These are phyloP conservation scores for Castanopsis chinensis DNA, from an alignment of 306 rosid species.

Conservation along the genomic window DNA sequence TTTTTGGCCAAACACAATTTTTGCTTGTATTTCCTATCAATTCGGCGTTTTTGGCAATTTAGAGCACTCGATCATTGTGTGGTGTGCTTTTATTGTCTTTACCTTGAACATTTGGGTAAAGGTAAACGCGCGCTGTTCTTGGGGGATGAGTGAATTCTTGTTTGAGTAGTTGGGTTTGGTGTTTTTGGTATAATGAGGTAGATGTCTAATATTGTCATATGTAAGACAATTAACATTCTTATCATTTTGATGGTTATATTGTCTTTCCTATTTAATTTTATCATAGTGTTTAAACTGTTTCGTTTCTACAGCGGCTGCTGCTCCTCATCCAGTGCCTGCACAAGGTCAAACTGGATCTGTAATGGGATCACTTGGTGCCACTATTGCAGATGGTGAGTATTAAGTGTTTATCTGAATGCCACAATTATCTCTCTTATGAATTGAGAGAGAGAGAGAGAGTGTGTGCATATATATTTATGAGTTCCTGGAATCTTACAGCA, in stretches of 20 bases:
- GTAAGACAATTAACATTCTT: not conserved
- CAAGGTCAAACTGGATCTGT: slow-evolving; percentile 12
- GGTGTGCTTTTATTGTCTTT: not conserved
- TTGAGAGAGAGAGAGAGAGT: too few relatives aligned
- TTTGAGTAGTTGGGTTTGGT: not conserved
- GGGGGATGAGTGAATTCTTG: not conserved
- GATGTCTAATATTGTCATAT: not conserved
- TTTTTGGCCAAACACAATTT: not conserved
- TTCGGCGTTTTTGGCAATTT: not conserved
- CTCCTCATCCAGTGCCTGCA: slow-evolving; percentile 15
- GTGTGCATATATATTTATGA: not conserved
- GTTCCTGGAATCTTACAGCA: not conserved
- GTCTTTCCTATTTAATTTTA: not conserved
- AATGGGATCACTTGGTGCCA: slow-evolving; percentile 23
- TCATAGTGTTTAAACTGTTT: not conserved
- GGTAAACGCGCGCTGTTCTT: not conserved
- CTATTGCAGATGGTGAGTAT: slow-evolving; percentile 19
- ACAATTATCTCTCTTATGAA: not conserved
- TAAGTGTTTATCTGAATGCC: not conserved
- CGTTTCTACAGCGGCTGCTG: slow-evolving; percentile 9
- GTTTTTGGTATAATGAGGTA: not conserved
- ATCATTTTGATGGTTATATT: not conserved
- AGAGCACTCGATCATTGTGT: not conserved
- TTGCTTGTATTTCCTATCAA: not conserved
- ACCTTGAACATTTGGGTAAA: not conserved